Conservation (phyloP, 768 basidiomycete species). For the Piloderma croceum region DNA sequence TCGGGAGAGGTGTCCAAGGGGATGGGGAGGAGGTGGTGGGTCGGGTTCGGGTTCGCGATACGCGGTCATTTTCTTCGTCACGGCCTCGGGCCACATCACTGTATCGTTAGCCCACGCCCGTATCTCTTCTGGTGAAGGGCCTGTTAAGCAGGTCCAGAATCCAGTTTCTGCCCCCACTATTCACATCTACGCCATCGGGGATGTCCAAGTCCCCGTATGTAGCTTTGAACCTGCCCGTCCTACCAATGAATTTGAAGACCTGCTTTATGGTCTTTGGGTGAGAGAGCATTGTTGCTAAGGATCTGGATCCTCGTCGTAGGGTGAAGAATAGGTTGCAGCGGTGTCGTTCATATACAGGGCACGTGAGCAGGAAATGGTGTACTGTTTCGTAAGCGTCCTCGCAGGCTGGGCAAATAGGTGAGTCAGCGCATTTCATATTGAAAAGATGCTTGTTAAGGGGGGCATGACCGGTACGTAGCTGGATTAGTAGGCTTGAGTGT, state of each 20-base stretch:
- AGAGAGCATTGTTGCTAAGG: constrained; percentile 2
- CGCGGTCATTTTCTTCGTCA: no score
- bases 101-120: no score
- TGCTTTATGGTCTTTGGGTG: background rate
- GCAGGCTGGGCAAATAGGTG: constrained; percentile 25
- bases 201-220: background rate
- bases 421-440: constrained; percentile 18
- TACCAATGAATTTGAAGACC: constrained; percentile 2
- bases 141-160: no score
- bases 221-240: constrained; percentile 1
- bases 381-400: constrained; percentile 18
- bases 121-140: no score
- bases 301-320: constrained; percentile 1
- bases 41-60: no score
- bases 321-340: background rate
- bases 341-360: constrained; percentile 5
- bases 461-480: constrained; percentile 27
- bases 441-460: constrained; percentile 27
- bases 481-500: constrained; percentile 21
- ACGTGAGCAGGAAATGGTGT: constrained; percentile 24
- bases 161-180: no score
- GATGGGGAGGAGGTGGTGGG: no score
- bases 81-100: no score
- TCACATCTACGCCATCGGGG: no score
- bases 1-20: no score